A percentile compares a stretch with the other conserved stretches of the same genome.
phyloP scores from a whole-genome alignment of 2,329 filamentous ascomycete genomes.

The Samsoniella hepiali region DNA sequence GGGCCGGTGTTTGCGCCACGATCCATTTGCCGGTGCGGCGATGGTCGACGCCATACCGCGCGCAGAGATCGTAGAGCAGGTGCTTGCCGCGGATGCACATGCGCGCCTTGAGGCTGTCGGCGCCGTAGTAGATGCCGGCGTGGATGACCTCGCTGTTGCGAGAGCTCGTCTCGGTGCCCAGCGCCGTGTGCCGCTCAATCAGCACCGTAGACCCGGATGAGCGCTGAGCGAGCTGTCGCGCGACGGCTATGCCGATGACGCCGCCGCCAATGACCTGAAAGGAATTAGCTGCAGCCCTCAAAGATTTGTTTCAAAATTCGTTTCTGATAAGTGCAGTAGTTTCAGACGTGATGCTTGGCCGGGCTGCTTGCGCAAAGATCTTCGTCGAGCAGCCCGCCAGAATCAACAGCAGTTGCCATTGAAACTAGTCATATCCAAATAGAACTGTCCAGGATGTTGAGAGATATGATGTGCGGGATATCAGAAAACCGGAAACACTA shows the following conservation, averaged over 20 bases:
- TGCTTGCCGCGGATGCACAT: conserved; percentile 77
- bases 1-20: conserved; percentile 74
- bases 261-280: conserved; percentile 55
- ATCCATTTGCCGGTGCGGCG: conserved; percentile 88
- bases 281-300: not conserved
- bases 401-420: not conserved
- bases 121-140: conserved; percentile 87
- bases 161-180: conserved; percentile 83
- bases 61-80: conserved; percentile 77
- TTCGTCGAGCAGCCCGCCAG: not conserved
- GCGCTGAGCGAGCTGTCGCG: conserved; percentile 65
- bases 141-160: conserved; percentile 97
- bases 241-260: conserved; percentile 76
- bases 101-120: conserved; percentile 70
- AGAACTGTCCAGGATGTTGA: not conserved
- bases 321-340: not conserved
- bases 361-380: not conserved
- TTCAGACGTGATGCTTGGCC: no score
- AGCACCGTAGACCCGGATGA: conserved; percentile 66
- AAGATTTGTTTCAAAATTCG: not conserved
- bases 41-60: conserved; percentile 63
- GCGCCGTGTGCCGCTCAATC: conserved; percentile 71
- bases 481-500: not conserved
- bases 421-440: not conserved
- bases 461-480: not conserved